Conservation (phyloP, 345 rosid species). For the Nasturtium officinale region DNA sequence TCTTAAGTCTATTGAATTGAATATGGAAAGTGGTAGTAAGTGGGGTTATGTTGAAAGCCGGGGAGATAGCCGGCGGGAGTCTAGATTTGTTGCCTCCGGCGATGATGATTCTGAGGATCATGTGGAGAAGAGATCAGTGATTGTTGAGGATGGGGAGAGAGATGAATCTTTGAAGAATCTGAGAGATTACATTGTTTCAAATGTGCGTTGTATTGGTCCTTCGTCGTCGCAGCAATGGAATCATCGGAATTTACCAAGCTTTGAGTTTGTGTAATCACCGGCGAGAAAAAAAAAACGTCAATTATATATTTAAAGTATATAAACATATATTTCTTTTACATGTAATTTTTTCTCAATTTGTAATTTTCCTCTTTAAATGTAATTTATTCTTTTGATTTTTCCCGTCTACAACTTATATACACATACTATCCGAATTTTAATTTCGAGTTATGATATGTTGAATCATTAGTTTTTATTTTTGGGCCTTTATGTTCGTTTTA, state of each 20-base stretch:
- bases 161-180: constrained; percentile 52
- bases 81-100: constrained; percentile 27
- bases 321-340: not conserved
- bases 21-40: constrained; percentile 76
- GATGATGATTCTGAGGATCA: constrained; percentile 51
- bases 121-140: constrained; percentile 46
- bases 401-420: not conserved
- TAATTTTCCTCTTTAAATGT: not conserved
- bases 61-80: not conserved
- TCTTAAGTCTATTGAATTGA: constrained; percentile 88
- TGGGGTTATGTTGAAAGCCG: constrained; percentile 66
- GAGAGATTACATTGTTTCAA: constrained; percentile 62
- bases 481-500: not conserved
- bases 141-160: constrained; percentile 53
- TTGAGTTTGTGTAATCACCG: constrained; percentile 41
- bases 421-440: not conserved
- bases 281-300: not conserved
- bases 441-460: not conserved
- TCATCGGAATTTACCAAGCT: constrained; percentile 29
- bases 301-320: not conserved
- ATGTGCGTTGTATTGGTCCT: constrained; percentile 37
- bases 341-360: constrained; percentile 16
- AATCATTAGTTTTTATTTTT: not conserved
- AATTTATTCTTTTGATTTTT: not conserved
- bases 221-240: constrained; percentile 37